A percentile compares a stretch with the other conserved stretches of the same genome.
phyloP scores from a whole-genome alignment of 495 filamentous ascomycete species.

The Podospora didyma region DNA sequence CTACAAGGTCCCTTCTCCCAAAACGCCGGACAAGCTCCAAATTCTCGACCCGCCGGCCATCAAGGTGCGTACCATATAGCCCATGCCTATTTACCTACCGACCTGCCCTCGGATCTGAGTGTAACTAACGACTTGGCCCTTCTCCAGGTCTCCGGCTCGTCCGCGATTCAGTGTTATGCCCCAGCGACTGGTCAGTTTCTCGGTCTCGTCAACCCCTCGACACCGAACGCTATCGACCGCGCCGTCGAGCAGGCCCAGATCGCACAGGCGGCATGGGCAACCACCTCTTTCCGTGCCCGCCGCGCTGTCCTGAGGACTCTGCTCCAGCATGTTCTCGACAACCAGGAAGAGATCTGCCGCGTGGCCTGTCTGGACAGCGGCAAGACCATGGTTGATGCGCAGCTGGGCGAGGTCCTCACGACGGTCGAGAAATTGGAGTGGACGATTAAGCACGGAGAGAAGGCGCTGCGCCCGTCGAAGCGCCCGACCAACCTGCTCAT shows the following conservation, averaged over 20 bases:
- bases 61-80: slow-evolving; percentile 32
- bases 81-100: background rate
- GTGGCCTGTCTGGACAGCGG: slow-evolving; percentile 93
- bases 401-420: slow-evolving; percentile 89
- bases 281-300: slow-evolving; percentile 72
- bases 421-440: slow-evolving; percentile 91
- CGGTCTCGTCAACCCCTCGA: slow-evolving; percentile 74
- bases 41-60: slow-evolving; percentile 59
- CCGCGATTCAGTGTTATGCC: slow-evolving; percentile 78
- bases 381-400: slow-evolving; percentile 91
- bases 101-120: no score
- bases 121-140: background rate
- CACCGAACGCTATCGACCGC: slow-evolving; percentile 72
- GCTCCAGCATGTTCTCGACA: slow-evolving; percentile 77
- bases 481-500: slow-evolving; percentile 84
- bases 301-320: slow-evolving; percentile 78
- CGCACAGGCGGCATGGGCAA: slow-evolving; percentile 79
- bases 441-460: slow-evolving; percentile 89
- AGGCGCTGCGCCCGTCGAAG: slow-evolving; percentile 64
- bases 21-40: slow-evolving; percentile 45
- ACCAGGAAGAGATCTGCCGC: slow-evolving; percentile 82
- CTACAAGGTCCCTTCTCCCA: slow-evolving; percentile 38
- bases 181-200: slow-evolving; percentile 85
- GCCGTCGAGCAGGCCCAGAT: slow-evolving; percentile 67
- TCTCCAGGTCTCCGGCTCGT: slow-evolving; percentile 47